Evolutionary conservation across 306 rosid genomes (phyloP).

Genomic region (Prunus dulcis): DNA sequence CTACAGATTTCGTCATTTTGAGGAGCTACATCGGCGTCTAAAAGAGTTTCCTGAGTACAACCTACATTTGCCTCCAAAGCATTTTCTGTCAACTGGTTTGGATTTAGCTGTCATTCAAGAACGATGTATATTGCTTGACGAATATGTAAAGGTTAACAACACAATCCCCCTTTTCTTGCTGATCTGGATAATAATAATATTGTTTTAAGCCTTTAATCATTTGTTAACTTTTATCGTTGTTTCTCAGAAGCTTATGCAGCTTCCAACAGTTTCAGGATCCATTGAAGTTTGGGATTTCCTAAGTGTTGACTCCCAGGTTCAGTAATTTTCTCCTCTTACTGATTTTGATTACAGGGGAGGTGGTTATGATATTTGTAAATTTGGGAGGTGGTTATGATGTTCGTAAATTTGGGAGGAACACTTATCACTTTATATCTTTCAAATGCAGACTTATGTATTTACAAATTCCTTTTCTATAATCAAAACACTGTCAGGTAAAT

Average conservation of each 20-base stretch:
- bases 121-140: constrained; percentile 79
- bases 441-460: constrained; percentile 84
- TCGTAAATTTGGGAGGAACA: background rate
- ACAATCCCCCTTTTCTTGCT: constrained; percentile 9
- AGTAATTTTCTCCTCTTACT: constrained; percentile 19
- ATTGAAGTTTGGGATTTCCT: constrained; percentile 99
- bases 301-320: constrained; percentile 98
- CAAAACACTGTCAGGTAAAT: constrained; percentile 87
- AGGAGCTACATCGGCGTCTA: constrained; percentile 92
- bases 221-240: constrained; percentile 22
- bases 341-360: background rate
- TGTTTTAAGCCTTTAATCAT: constrained; percentile 17
- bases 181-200: constrained; percentile 16
- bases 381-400: background rate
- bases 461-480: constrained; percentile 87
- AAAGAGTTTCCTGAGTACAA: constrained; percentile 88
- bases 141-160: constrained; percentile 74
- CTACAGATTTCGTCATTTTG: constrained; percentile 94
- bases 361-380: background rate
- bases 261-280: constrained; percentile 92
- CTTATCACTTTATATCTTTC: constrained; percentile 20
- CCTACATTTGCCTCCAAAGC: constrained; percentile 97
- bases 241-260: constrained; percentile 84
- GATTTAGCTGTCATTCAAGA: constrained; percentile 84
- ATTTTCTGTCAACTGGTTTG: constrained; percentile 89